Conservation (phyloP, 2,329 filamentous ascomycete species). For the Neoscytalidium dimidiatum region DNA sequence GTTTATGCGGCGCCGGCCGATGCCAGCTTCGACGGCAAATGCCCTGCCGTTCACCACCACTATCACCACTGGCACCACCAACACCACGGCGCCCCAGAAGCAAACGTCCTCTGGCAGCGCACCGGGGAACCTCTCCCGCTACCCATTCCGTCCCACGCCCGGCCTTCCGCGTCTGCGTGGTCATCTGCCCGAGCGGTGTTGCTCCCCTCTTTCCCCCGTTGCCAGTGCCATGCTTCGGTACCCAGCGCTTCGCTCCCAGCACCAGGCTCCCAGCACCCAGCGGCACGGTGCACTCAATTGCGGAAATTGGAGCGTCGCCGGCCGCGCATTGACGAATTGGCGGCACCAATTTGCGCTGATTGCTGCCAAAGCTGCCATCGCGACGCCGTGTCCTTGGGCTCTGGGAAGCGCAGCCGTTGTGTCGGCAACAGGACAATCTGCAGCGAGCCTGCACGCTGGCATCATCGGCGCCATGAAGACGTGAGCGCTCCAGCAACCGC, state of each 20-base stretch:
- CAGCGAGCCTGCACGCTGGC: constrained; percentile 2
- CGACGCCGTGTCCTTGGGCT: constrained; percentile 4
- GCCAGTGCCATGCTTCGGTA: background rate
- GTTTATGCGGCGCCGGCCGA: constrained; percentile 3
- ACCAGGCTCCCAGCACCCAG: constrained; percentile 6
- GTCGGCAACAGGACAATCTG: background rate
- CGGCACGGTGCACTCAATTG: constrained; percentile 6
- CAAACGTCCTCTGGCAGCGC: background rate
- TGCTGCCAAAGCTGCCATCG: background rate
- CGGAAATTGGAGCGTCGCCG: constrained; percentile 8
- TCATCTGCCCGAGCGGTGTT: constrained; percentile 3
- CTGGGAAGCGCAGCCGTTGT: constrained; percentile 5
- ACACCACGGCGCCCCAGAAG: background rate
- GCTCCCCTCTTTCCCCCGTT: constrained; percentile 18
- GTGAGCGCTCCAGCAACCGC: background rate
- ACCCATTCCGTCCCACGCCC: background rate
- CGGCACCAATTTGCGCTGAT: background rate
- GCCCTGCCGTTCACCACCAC: no score
- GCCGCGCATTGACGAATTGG: constrained; percentile 14
- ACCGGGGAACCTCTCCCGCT: constrained; percentile 5
- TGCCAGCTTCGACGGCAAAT: background rate
- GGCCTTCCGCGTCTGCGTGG: background rate
- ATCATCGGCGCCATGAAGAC: constrained; percentile 16
- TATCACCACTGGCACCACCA: no score
- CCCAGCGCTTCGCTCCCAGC: constrained; percentile 1